phyloP scores from a whole-genome alignment of 805 yeast genomes.

The Yarrowia keelungensis region DNA sequence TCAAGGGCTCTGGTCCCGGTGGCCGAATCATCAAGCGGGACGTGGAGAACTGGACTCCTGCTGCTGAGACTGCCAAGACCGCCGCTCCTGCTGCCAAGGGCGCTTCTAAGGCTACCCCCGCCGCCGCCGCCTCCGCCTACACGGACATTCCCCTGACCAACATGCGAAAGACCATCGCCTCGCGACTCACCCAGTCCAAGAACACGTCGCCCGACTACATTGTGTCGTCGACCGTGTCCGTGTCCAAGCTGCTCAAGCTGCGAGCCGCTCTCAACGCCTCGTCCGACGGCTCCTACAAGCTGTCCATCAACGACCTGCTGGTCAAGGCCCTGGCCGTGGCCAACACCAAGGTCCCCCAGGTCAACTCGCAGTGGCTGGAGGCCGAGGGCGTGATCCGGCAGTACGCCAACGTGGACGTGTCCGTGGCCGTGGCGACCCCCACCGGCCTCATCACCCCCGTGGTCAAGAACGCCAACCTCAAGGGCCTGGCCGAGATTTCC shows the following conservation, averaged over 20 bases:
- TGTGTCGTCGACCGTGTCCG: slow-evolving; percentile 86
- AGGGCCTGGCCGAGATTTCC: slow-evolving; percentile 86
- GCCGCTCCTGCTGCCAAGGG: slow-evolving; percentile 47
- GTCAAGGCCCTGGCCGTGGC: slow-evolving; percentile 95
- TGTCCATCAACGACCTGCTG: slow-evolving; percentile 92
- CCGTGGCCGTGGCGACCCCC: slow-evolving; percentile 99
- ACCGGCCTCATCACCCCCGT: slow-evolving; percentile 97
- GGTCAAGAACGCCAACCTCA: slow-evolving; percentile 82
- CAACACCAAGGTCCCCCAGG: slow-evolving; percentile 87
- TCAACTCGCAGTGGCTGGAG: slow-evolving; percentile 92
- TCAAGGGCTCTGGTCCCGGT: slow-evolving; percentile 92
- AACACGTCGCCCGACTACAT: slow-evolving; percentile 89
- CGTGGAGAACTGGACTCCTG: slow-evolving; percentile 72
- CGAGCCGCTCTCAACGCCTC: slow-evolving; percentile 87
- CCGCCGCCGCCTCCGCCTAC: slow-evolving; percentile 65
- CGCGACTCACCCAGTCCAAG: slow-evolving; percentile 85
- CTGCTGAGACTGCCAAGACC: slow-evolving; percentile 22
- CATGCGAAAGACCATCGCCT: slow-evolving; percentile 94
- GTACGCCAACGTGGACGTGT: slow-evolving; percentile 89
- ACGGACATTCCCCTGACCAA: slow-evolving; percentile 84
- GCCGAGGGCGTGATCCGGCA: slow-evolving; percentile 89
- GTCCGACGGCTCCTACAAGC: slow-evolving; percentile 84
- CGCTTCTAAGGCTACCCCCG: slow-evolving; percentile 49
- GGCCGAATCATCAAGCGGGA: slow-evolving; percentile 94
- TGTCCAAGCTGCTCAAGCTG: slow-evolving; percentile 86